Conservation (phyloP, 2,329 filamentous ascomycete species). For the Apiospora malaysiana region DNA sequence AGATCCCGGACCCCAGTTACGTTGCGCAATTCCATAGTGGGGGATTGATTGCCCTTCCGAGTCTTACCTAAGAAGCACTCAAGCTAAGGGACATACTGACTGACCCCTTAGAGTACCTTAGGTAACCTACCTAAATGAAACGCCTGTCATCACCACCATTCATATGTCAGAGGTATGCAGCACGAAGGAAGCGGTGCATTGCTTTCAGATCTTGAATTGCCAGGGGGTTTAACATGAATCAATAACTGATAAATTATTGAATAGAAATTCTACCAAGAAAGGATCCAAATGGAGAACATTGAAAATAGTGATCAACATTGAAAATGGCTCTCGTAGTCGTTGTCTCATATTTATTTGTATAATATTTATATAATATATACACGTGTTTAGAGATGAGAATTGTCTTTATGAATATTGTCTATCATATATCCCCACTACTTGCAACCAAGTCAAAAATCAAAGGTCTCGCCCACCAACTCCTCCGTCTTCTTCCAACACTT, state of each 20-base stretch:
- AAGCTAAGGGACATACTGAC: not conserved
- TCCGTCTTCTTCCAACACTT: constrained; percentile 46
- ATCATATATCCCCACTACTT: not conserved
- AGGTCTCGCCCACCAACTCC: constrained; percentile 44
- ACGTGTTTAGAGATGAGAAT: not conserved
- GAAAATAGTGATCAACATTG: not conserved
- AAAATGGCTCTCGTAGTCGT: not conserved
- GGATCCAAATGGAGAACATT: too few species aligned
- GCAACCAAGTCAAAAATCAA: constrained; percentile 31
- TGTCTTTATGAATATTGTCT: not conserved
- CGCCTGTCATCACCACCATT: not conserved
- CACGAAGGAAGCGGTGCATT: not conserved
- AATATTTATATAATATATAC: not conserved
- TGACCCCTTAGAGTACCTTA: not conserved
- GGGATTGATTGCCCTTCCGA: not conserved
- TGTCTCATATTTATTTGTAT: too few species aligned
- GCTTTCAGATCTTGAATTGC: not conserved
- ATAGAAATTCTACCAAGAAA: too few species aligned
- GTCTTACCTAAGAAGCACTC: not conserved
- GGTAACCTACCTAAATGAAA: too few species aligned
- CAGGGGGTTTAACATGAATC: too few species aligned
- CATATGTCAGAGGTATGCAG: not conserved
- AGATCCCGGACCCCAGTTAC: not conserved
- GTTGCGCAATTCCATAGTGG: constrained; percentile 11
- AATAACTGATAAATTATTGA: too few species aligned